Evolutionary conservation across 768 basidiomycete species (phyloP).

Genomic region (Podaxis sp.): DNA sequence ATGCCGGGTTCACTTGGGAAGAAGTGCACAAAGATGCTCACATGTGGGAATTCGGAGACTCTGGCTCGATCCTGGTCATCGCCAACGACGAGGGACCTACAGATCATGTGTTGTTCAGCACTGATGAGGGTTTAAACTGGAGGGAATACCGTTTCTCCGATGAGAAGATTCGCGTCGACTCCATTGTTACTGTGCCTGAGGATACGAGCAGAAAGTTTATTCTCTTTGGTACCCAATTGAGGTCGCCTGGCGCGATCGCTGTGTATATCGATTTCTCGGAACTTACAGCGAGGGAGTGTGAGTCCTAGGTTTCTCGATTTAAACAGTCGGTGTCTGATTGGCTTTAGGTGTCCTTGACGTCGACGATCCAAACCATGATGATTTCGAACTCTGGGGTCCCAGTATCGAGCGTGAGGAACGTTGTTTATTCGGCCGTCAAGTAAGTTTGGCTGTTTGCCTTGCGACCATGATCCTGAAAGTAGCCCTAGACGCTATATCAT

Average conservation of each 20-base stretch:
- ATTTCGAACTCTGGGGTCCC: slow-evolving; percentile 98
- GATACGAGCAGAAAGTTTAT: slow-evolving; percentile 94
- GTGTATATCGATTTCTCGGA: slow-evolving; percentile 89
- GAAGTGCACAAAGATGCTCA: slow-evolving; percentile 98
- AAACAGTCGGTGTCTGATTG: background rate
- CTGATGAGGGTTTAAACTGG: slow-evolving; percentile 88
- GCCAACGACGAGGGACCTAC: slow-evolving; percentile 95
- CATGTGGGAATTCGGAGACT: slow-evolving; percentile 98
- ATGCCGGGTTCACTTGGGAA: slow-evolving; percentile 97
- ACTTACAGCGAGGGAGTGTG: slow-evolving; percentile 75
- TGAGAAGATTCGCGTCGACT: slow-evolving; percentile 68
- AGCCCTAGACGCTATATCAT: slow-evolving; percentile 78
- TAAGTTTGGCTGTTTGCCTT: slow-evolving; percentile 26
- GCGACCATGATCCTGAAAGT: slow-evolving; percentile 4
- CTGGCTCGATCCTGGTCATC: slow-evolving; percentile 89
- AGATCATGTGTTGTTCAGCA: slow-evolving; percentile 85
- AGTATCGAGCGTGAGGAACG: slow-evolving; percentile 83
- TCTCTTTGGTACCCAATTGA: slow-evolving; percentile 65
- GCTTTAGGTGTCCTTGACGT: slow-evolving; percentile 61
- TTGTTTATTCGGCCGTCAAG: slow-evolving; percentile 93
- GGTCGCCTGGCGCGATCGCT: slow-evolving; percentile 51
- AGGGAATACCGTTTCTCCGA: slow-evolving; percentile 80
- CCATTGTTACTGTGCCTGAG: slow-evolving; percentile 83
- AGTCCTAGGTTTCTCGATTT: slow-evolving; percentile 25
- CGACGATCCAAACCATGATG: slow-evolving; percentile 78